phyloP scores from a whole-genome alignment of 83 land plant genomes.

The Picea abies region DNA sequence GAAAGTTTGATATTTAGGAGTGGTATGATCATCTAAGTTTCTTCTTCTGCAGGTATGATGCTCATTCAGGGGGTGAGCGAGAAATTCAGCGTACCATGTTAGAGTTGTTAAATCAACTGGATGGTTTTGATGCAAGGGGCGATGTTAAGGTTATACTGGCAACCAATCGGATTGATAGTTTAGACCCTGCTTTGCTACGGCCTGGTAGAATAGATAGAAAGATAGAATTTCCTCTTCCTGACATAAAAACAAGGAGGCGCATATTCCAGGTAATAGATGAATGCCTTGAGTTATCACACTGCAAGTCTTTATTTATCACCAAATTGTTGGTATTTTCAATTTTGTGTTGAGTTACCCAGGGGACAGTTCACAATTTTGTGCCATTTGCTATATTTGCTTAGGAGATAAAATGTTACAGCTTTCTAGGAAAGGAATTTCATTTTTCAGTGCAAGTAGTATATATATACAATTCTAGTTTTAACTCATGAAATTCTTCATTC shows the following conservation, averaged over 20 bases:
- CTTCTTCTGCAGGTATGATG: conserved; percentile 45
- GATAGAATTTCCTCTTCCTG: conserved; percentile 66
- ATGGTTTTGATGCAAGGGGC: conserved; percentile 60
- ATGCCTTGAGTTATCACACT: background rate
- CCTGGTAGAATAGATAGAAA: conserved; percentile 65
- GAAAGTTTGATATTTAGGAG: background rate
- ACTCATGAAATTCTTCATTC: background rate
- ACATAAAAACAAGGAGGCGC: conserved; percentile 49
- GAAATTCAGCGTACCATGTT: conserved; percentile 66
- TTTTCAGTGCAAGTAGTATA: background rate
- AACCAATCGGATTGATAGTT: conserved; percentile 62
- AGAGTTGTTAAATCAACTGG: conserved; percentile 59
- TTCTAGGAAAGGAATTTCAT: too few species aligned
- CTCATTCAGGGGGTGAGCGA: conserved; percentile 63
- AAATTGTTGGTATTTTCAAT: background rate
- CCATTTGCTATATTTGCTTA: too few species aligned
- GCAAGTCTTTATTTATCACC: background rate
- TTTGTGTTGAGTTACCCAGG: background rate
- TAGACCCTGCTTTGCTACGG: conserved; percentile 61
- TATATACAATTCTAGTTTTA: background rate
- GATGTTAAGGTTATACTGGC: conserved; percentile 66
- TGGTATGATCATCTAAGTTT: background rate
- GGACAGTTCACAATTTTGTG: too few species aligned
- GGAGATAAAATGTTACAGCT: too few species aligned
- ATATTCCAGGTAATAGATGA: conserved; percentile 44